A percentile compares a stretch with the other conserved stretches of the same genome.
These are phyloP conservation scores for Lobulomyces angularis DNA, from an alignment of 192 early-diverging fungal species.

Conservation along the genomic window DNA sequence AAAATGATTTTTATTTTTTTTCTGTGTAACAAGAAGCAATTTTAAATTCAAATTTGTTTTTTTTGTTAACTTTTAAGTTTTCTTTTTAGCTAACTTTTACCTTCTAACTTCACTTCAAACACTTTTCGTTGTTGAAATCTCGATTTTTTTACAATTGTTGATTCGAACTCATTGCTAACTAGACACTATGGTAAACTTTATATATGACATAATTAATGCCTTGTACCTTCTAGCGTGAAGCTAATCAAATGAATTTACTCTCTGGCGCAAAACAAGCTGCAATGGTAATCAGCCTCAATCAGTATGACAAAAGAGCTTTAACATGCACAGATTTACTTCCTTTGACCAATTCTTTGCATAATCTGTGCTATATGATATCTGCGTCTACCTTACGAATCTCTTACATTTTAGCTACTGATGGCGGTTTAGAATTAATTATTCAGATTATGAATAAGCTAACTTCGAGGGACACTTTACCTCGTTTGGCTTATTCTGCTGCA, in stretches of 20 bases:
- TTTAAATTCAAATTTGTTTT: no score
- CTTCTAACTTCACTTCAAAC: constrained; percentile 8
- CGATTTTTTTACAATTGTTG: constrained; percentile 2
- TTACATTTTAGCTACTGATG: constrained; percentile 69
- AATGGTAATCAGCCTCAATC: constrained; percentile 60
- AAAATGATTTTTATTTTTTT: no score
- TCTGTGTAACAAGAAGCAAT: no score
- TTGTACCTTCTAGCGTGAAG: no score
- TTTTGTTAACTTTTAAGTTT: constrained; percentile 10
- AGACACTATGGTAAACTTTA: no score
- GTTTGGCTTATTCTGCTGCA: constrained; percentile 8
- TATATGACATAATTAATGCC: no score
- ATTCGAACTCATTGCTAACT: background rate
- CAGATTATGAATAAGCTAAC: constrained; percentile 39
- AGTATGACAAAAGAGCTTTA: constrained; percentile 93
- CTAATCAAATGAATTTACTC: constrained; percentile 72
- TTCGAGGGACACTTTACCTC: background rate
- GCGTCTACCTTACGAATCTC: constrained; percentile 64
- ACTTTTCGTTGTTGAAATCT: constrained; percentile 2
- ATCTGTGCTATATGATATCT: constrained; percentile 76
- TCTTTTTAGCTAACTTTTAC: constrained; percentile 2
- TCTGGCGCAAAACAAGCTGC: constrained; percentile 63
- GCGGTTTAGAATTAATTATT: constrained; percentile 77
- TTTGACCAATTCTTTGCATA: constrained; percentile 75
- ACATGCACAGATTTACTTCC: constrained; percentile 76